Evolutionary conservation across 2,329 filamentous ascomycete genomes (phyloP), one percentile per base, ranked within the genome.

Genomic region (Rutstroemia sp.): DNA sequence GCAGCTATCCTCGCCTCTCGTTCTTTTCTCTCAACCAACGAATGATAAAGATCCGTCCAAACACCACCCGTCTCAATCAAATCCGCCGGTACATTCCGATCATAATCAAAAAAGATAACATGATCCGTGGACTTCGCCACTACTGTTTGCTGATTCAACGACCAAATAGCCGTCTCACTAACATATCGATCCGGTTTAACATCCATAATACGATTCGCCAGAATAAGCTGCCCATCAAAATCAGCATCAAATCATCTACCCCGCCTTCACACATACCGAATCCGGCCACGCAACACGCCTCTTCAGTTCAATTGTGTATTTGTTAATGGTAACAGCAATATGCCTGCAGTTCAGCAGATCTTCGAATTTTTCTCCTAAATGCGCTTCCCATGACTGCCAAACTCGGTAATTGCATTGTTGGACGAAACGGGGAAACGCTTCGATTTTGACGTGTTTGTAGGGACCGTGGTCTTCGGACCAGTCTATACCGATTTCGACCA

Each of bases 381-480:
- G 34, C 3, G 30, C 39, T 17, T 56, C 54, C 21, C 46, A 52
- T 16, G 47, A 51, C n/a, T 39, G 12, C 12, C 46, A 46, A 5
- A 46, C 54, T 12, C 54, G 54, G 12, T 27, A 37, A 16, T 21
- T 46, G 54, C 54, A 56, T 30, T 51, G 37, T 16, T 30, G 47
- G 10, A 39, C 23, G 25, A 38, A 56, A 25, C 46, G 54, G 19
- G 51, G 12, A n/a, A 52, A 52, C 4, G 54, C 21, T 27, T 38
- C 23, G 10, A 23, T 52, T 30, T 47, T 56, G 16, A 41, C 53
- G 38, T 51, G 53, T 30, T 48, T 38, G 14, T 48, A 45, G 3
- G 50, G 44, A 48, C 54, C 55, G 25, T 47, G 55, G 9, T 54
- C 50, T 21, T 54, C 42, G 25, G 50, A 12, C 55, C 55, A 57